Conservation (phyloP, 441 rosid genomes). For the Cnidoscolus chayamansa region DNA sequence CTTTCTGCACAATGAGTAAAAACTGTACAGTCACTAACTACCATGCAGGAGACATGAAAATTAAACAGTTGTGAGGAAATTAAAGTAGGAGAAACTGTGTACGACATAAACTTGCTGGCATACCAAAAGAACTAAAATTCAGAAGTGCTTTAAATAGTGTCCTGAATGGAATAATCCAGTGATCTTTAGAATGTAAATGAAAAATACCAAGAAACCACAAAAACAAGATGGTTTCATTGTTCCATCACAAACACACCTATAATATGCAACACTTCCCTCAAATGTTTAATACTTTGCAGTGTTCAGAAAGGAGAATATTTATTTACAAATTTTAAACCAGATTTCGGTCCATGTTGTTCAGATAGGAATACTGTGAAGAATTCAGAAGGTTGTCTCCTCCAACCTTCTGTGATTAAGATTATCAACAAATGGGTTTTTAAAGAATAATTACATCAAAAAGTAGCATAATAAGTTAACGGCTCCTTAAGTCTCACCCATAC, state of each 20-base stretch:
- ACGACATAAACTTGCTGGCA: not conserved
- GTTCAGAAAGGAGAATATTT: not conserved
- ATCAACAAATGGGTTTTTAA: not conserved
- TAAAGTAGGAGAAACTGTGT: not conserved
- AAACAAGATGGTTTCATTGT: conserved; percentile 3
- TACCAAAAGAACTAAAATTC: not conserved
- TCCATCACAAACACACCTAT: not conserved
- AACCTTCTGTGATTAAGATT: not conserved
- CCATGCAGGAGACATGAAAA: conserved; percentile 7
- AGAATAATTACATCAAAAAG: not conserved
- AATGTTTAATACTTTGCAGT: not conserved
- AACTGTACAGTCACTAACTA: conserved; percentile 14
- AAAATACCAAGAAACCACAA: not conserved
- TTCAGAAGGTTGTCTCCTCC: not conserved
- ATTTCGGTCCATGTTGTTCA: not conserved
- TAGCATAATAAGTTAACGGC: not conserved
- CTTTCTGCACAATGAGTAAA: conserved; percentile 43
- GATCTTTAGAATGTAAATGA: not conserved
- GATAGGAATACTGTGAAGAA: not conserved
- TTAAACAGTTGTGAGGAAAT: not conserved
- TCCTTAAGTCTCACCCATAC: not conserved
- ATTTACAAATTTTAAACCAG: not conserved
- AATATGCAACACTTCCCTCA: not conserved
- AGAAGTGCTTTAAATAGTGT: not conserved
- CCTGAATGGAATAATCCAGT: not conserved